phyloP scores from a whole-genome alignment of 306 rosid species.

The Ormosia emarginata region DNA sequence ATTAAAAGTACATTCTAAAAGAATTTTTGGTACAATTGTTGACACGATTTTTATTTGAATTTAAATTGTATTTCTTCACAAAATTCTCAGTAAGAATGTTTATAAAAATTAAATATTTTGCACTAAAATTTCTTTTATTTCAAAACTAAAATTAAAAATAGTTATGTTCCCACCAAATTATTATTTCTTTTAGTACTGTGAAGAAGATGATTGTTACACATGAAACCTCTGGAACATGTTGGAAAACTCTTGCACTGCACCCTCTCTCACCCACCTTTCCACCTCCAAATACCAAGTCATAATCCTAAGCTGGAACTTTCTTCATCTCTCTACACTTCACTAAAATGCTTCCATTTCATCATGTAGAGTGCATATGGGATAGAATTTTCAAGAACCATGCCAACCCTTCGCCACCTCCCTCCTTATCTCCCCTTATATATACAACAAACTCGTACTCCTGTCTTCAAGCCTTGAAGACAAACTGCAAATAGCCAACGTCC shows the following conservation, averaged over 20 bases:
- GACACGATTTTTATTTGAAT: background rate
- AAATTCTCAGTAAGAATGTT: background rate
- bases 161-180: too few species aligned
- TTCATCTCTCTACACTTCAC: constrained; percentile 5
- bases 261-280: background rate
- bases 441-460: background rate
- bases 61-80: background rate
- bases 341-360: background rate
- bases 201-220: background rate
- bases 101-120: background rate
- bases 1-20: too few species aligned
- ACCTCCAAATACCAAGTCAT: background rate
- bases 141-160: too few species aligned
- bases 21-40: too few species aligned
- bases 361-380: background rate
- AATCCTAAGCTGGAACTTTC: constrained; percentile 30
- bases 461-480: background rate
- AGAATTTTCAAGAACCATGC: constrained; percentile 22
- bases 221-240: constrained; percentile 16
- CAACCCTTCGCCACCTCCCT: background rate
- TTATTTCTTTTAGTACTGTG: background rate
- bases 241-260: constrained; percentile 24
- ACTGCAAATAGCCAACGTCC: background rate
- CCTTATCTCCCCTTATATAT: background rate
- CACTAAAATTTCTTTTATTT: background rate